These are phyloP conservation scores for Diaporthe aspalathi DNA, from an alignment of 2,329 filamentous ascomycete species.

Conservation along the genomic window DNA sequence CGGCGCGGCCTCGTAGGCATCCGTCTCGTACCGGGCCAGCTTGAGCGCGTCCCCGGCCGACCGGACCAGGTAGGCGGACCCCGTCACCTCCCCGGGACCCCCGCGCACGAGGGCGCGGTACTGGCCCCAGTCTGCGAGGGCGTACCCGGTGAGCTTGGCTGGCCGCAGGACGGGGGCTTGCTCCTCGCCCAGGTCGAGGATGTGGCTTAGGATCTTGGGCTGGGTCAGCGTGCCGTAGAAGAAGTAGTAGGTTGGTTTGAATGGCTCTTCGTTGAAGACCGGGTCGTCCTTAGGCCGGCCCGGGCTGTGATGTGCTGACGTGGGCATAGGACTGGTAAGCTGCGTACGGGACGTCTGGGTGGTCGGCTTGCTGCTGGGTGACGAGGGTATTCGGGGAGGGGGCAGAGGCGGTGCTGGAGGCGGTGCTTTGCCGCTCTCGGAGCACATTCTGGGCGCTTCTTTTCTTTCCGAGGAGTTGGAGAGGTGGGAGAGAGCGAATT, in stretches of 20 bases:
- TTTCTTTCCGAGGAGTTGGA: too few species aligned
- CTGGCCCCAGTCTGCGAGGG: neutral
- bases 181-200: constrained; percentile 13
- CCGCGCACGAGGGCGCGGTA: neutral
- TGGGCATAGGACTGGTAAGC: too few species aligned
- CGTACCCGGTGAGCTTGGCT: neutral
- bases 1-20: too few species aligned
- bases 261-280: too few species aligned
- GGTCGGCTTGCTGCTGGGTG: neutral
- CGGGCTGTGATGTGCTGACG: too few species aligned
- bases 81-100: neutral
- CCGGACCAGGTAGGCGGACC: neutral
- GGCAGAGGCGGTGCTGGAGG: neutral
- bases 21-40: neutral
- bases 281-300: too few species aligned
- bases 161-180: neutral
- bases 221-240: constrained; percentile 1
- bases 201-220: neutral
- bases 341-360: too few species aligned
- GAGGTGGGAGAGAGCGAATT: too few species aligned
- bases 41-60: neutral
- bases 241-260: constrained; percentile 4
- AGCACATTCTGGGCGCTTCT: neutral
- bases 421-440: neutral
- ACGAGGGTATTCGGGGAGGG: neutral